Base-by-base conservation (phyloP, 2,329 filamentous ascomycete genomes). In the Plectosphaerella plurivora region DNA sequence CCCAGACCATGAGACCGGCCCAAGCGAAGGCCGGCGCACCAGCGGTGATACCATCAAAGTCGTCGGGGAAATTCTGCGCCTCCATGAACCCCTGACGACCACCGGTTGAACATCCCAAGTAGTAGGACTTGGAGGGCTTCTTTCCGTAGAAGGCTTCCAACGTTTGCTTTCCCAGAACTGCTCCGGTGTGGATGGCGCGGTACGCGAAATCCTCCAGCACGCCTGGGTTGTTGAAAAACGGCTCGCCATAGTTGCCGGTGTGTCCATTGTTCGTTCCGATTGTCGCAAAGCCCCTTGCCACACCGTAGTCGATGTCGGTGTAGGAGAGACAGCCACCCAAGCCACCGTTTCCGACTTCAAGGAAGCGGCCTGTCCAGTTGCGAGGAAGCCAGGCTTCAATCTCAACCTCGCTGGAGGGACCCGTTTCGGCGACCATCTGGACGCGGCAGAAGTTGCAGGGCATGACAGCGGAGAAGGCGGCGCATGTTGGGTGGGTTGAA, bases 1-100 rank as follows among this genome's bases (percentile, higher is more conserved):
- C 51, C 64, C 64, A 73, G 0, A 63, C 64, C 35, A 67, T 68
- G 63, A 83, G 58, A 58, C 78, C 73, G 41, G 64, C 71, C 1
- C 52, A 56, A 2, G 54, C 71, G 70, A 70, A 53, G 0, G 77
- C 77, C 28, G 73, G 63, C 3, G 65, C 63, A 9, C 78, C 78
- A 14, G 79, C 74, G 2, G 84, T 60, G 10, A 79, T 70, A 18
- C 81, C 81, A 57, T 84, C 79, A 52, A 84, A 83, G 58, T 74
- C 71, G 46, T 71, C 65, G 2, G 72, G 63, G 3, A 69, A 66
- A 12, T 70, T 68, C 16, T 65, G 65, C 0, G 73, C 72, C 14
- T 73, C 63, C 48, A 76, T 75, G 15, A 80, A 63, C 15, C 78
- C 78, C 63, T 82, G 77, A 3, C 78, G 67, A 2, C 79, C 79